phyloP scores from a whole-genome alignment of 805 yeast species.

The Myxozyma nipponensis region DNA sequence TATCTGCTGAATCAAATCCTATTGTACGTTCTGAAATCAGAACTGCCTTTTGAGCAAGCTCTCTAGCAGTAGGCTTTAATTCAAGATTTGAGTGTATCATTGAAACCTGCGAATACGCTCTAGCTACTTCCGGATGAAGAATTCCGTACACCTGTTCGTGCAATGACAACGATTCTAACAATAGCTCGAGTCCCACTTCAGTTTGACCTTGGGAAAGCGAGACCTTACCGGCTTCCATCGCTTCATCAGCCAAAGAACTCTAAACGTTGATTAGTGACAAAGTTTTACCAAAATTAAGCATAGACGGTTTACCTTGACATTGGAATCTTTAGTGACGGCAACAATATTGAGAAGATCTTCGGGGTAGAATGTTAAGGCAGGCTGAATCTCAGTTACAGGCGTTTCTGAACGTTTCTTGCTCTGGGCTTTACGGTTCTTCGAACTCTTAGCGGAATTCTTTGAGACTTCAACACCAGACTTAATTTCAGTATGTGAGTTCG shows the following conservation, averaged over 20 bases:
- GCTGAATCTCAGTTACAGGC: neutral
- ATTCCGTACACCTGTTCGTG: constrained; percentile 81
- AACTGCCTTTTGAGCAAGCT: constrained; percentile 62
- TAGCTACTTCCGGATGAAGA: constrained; percentile 74
- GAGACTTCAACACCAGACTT: neutral
- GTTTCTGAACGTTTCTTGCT: neutral
- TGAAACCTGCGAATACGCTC: constrained; percentile 61
- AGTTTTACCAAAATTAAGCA: neutral
- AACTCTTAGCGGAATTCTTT: constrained; percentile 1
- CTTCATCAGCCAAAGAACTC: constrained; percentile 68
- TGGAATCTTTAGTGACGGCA: constrained; percentile 72
- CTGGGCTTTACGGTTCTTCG: neutral
- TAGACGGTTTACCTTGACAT: constrained; percentile 28
- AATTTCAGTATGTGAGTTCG: constrained; percentile 37
- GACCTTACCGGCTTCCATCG: constrained; percentile 42
- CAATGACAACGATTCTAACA: constrained; percentile 66
- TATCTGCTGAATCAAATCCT: constrained; percentile 78
- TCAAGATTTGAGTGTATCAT: constrained; percentile 61
- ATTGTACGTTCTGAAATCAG: constrained; percentile 70
- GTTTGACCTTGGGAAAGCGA: constrained; percentile 32
- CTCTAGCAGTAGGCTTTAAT: constrained; percentile 53
- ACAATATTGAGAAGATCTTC: constrained; percentile 65
- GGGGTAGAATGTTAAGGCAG: constrained; percentile 45
- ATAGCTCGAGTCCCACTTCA: constrained; percentile 57
- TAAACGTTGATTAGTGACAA: constrained; percentile 39